Base-by-base conservation (phyloP, 2,329 filamentous ascomycete species). In the Aspergillus tubingensis region DNA sequence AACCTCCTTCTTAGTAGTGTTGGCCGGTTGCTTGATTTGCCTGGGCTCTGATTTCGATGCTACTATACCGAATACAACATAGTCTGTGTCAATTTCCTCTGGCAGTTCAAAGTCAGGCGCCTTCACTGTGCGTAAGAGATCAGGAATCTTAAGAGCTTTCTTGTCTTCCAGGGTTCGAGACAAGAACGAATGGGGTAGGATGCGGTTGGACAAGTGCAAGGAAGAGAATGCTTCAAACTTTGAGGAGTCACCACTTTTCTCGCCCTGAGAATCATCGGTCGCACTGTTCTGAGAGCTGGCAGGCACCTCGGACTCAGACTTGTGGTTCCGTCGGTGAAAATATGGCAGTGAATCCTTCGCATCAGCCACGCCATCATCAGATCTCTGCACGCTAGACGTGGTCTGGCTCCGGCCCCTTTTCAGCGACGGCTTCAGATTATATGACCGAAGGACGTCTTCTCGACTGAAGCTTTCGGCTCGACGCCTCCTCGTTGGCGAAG, bases 161-260 rank as follows among this genome's bases (percentile, higher is more conserved):
- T 95, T 96, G 36, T 86, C 87, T 5, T 88, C 82, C 13, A 99
- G 82, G 3, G 91, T 91, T 23, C 93, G 88, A 2, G 90, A 87
- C 21, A 99, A 81, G 17, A 90, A 88, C 21, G 86, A 85, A 74
- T 98, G 93, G 2, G 92, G 90, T 49, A 98, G 84, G 39, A 92
- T 88, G 32, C 95, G 87, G 63, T 88, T 92, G 4, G 90, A 91
- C 13, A 99, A 83, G 72, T 97, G 92, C 39, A 93, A 81, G 30
- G 88, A 86, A 5, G 95, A 97, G 74, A 93, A 96, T 2, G 91
- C 85, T 69, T 99, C 95, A 68, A 95, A 96, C 49, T 86, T 85
- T 1, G 88, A 84, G 1, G 83, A 75, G 61, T 87, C 85, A 11
- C 58, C 60, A 25, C 64, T 64, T 57, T 65, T 63, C 19, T 67